Evolutionary conservation across 345 rosid species (phyloP), one percentile per base, ranked within the genome.

Genomic region (Durio zibethinus): DNA sequence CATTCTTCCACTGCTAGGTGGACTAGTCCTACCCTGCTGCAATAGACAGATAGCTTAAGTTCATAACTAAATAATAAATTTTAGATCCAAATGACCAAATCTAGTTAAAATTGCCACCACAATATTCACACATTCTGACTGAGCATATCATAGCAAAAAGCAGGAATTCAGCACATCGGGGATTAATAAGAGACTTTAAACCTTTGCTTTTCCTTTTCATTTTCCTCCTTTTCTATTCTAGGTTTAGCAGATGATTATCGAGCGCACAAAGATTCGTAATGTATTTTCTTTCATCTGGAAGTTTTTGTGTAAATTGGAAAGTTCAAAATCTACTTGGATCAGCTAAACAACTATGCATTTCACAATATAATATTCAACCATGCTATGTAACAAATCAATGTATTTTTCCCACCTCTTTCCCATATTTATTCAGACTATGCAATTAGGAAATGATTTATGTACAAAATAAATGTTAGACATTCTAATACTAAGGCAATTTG

Each of bases 1-100:
- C 9, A 91, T 76, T 85, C 85, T 86, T 76, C 92, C 90, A 72
- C 78, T 91, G 14, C 90, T 80, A 45, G 91, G 76, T 11, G 81
- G 77, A 23, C 82, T 79, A 77, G 86, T 47, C 83, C 76, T 81
- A 48, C 48, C 90, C 97, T 92, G 89, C 66, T 81, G 33, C 33
- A 75, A 77, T 25, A 77, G 52, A 77, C 62, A 73, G 7, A 63
- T 45, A 75, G 6, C 11, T 18, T 43, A 10, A 45, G 56, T 59
- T 43, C 69, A 18, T 8, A 43, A 12, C 2, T 20, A n/a, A 64
- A 27, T 56, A 42, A 23, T 35, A 47, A 11, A 77, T 60, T 56
- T 40, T 23, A 25, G 45, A 42, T 62, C 76, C 62, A 67, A 57
- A 57, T 72, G 75, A 42, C 40, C 8, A 14, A 47, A 35, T 10